Evolutionary conservation across 2,329 filamentous ascomycete species (phyloP), one percentile per base, ranked within the genome.

Genomic region (Aspergillus ruber): DNA sequence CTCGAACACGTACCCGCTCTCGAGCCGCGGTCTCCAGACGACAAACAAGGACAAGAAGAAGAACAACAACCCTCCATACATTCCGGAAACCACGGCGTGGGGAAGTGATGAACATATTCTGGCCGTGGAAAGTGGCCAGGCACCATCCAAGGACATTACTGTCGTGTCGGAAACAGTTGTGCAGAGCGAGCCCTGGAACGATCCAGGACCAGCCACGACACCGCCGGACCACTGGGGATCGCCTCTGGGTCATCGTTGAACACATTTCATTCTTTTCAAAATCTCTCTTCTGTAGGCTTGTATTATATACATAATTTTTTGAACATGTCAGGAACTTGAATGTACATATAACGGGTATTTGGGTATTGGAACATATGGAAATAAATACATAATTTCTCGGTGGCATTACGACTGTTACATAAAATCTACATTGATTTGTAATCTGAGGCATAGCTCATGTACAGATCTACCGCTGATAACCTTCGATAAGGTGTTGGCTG

Each of bases 21-120:
- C 53, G 3, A 57, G 57, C 21, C 52, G 45, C 29, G 48, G 47
- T 29, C 23, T 51, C 5, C 44, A 50, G 7, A 53, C 40, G 10
- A 50, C 52, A 3, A 57, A 46, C 25, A 50, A 48, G 20, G 52
- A 40, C 12, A 18, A 21, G 15, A 40, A 20, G 17, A 40, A 20
- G 18, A 40, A 40, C 17, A 20, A 20, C 38, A 40, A 23, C 12
- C 17, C 18, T 23, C 38, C 38, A 13, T 41, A 49, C 6, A 43
- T 54, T 13, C 44, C 50, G 2, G 42, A 54, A 6, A 48, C 46
- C 9, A 53, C 46, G 10, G 60, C 55, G 4, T 62, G 60, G 59
- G 60, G 60, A 2, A 64, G 60, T 23, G 62, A 65, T 23, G 62
- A 64, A 46, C 52, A 61, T 32, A 58, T 62, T 3, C 43, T 61